Evolutionary conservation across 805 yeast species (phyloP).

Genomic region (Priceomyces castillae): DNA sequence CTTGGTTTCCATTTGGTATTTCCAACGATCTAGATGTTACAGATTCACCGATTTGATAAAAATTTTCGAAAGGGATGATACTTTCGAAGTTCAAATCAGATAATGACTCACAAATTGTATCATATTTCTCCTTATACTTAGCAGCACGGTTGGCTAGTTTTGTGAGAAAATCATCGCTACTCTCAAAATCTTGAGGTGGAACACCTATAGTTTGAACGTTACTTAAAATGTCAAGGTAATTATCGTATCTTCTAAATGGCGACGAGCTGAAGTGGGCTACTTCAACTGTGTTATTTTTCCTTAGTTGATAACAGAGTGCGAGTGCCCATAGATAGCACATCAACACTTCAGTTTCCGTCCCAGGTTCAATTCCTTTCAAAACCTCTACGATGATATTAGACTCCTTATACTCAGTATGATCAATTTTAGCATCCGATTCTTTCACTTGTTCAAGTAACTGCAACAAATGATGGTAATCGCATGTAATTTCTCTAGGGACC

Average conservation of each 20-base stretch:
- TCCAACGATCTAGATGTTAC: slow-evolving; percentile 61
- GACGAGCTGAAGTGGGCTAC: slow-evolving; percentile 4
- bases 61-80: slow-evolving; percentile 18
- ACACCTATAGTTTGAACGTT: slow-evolving; percentile 13
- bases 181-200: slow-evolving; percentile 5
- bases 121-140: slow-evolving; percentile 11
- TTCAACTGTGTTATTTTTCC: neutral
- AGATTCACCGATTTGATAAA: slow-evolving; percentile 39
- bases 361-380: slow-evolving; percentile 21
- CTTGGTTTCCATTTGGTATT: slow-evolving; percentile 47
- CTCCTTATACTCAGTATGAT: slow-evolving; percentile 7
- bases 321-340: slow-evolving; percentile 24
- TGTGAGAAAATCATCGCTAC: slow-evolving; percentile 8
- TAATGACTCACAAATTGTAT: slow-evolving; percentile 7
- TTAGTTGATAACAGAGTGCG: slow-evolving; percentile 8
- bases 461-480: slow-evolving; percentile 22
- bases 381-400: slow-evolving; percentile 20
- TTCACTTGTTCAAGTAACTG: slow-evolving; percentile 17
- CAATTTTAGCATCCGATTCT: slow-evolving; percentile 10
- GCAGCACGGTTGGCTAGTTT: slow-evolving; percentile 5
- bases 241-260: slow-evolving; percentile 9
- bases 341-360: slow-evolving; percentile 28
- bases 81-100: slow-evolving; percentile 10
- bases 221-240: slow-evolving; percentile 20
- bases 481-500: slow-evolving; percentile 15